A percentile compares a stretch with the other conserved stretches of the same genome.
Conservation (phyloP, 2,329 filamentous ascomycete species). For the Alternaria brassicae region DNA sequence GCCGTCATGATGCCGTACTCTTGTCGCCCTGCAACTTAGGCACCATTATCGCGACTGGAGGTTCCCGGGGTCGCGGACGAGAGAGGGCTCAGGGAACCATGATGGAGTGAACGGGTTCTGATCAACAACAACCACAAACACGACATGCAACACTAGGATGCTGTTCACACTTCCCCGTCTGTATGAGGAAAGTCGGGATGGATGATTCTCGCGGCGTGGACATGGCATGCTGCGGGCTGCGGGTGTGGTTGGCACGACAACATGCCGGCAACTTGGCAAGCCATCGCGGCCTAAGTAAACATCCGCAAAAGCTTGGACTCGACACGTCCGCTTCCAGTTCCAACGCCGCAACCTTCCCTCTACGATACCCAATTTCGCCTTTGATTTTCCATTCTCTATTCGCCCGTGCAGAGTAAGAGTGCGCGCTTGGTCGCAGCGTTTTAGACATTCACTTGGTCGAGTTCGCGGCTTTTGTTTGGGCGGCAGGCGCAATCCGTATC, state of each 20-base stretch:
- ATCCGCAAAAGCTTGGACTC: slow-evolving; percentile 22
- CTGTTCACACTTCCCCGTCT: background rate
- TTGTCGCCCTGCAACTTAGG: slow-evolving; percentile 6
- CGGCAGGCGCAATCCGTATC: slow-evolving; percentile 38
- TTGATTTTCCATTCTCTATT: slow-evolving; percentile 40
- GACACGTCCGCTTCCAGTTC: slow-evolving; percentile 34
- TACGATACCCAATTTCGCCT: slow-evolving; percentile 23
- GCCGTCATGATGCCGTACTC: background rate
- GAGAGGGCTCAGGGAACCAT: too few relatives aligned
- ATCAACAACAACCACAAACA: background rate
- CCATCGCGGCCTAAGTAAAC: slow-evolving; percentile 16
- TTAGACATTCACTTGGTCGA: slow-evolving; percentile 23
- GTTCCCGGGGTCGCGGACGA: background rate
- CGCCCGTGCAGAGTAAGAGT: slow-evolving; percentile 31
- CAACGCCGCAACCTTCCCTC: slow-evolving; percentile 33
- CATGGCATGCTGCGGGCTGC: background rate
- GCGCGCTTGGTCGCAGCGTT: slow-evolving; percentile 32
- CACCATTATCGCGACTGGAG: background rate
- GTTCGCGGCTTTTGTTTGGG: slow-evolving; percentile 21
- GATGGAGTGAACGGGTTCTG: background rate
- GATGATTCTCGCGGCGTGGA: slow-evolving; percentile 24
- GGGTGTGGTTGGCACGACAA: slow-evolving; percentile 18
- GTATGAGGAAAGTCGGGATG: slow-evolving; percentile 22
- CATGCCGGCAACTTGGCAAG: slow-evolving; percentile 5
- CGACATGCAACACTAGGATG: background rate